Percentiles rank a stretch among this genome's conserved stretches.
Evolutionary conservation across 2,329 filamentous ascomycete genomes (phyloP).

Genomic region (Orbilia javanica): DNA sequence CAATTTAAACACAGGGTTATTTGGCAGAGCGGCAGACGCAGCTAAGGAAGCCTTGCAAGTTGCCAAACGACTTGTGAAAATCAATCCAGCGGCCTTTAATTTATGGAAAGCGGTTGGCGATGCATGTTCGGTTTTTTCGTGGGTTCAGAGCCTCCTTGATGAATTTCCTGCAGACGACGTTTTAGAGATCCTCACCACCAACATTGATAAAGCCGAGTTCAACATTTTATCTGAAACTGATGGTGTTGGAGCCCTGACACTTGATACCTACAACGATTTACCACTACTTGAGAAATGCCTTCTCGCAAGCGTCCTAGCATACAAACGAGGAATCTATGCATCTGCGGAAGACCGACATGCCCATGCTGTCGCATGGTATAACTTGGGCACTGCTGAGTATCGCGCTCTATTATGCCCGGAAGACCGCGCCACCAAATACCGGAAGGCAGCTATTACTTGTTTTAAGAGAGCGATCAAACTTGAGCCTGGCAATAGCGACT

Average conservation of each 20-base stretch:
- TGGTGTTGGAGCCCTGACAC: slow-evolving; percentile 68
- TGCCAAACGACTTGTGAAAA: slow-evolving; percentile 73
- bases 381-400: slow-evolving; percentile 93
- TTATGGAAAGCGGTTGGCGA: slow-evolving; percentile 94
- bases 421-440: slow-evolving; percentile 71
- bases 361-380: slow-evolving; percentile 96
- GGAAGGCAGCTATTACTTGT: slow-evolving; percentile 84
- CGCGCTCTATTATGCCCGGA: slow-evolving; percentile 79
- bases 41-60: slow-evolving; percentile 78
- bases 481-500: slow-evolving; percentile 92
- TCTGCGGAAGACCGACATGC: slow-evolving; percentile 82
- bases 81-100: slow-evolving; percentile 82
- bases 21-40: slow-evolving; percentile 81
- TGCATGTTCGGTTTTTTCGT: slow-evolving; percentile 85
- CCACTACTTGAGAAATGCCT: slow-evolving; percentile 72
- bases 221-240: slow-evolving; percentile 78
- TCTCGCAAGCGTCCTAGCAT: slow-evolving; percentile 81
- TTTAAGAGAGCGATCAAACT: slow-evolving; percentile 97
- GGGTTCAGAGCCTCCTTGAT: slow-evolving; percentile 76
- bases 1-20: slow-evolving; percentile 83
- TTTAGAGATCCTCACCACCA: slow-evolving; percentile 71
- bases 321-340: slow-evolving; percentile 85
- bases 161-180: slow-evolving; percentile 75
- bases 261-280: slow-evolving; percentile 65
- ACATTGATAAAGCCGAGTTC: slow-evolving; percentile 71